These are phyloP conservation scores for Cercophora samala DNA, from an alignment of 495 filamentous ascomycete species.

Conservation along the genomic window DNA sequence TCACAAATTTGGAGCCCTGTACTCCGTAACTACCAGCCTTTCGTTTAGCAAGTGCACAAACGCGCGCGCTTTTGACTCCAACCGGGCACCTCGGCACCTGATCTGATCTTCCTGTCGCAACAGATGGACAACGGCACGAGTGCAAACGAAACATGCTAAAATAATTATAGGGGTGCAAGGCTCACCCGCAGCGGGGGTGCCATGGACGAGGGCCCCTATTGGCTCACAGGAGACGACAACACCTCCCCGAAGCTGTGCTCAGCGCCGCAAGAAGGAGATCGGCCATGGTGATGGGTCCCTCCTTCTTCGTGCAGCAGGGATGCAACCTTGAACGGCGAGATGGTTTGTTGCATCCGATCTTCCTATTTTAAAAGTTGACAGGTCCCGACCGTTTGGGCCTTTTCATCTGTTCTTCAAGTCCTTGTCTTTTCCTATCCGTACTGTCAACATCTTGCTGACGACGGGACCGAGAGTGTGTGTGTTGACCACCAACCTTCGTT, in stretches of 20 bases:
- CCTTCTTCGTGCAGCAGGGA: conserved; percentile 5
- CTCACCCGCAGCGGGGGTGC: conserved; percentile 1
- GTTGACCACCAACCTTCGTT: conserved; percentile 20
- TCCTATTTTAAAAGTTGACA: conserved; percentile 9
- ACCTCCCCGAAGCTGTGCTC: neutral
- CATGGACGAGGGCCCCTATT: neutral
- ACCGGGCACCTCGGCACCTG: neutral
- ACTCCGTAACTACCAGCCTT: neutral
- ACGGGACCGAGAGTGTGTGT: conserved; percentile 13
- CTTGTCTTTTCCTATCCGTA: conserved; percentile 5
- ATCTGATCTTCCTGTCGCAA: neutral
- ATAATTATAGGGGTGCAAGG: neutral
- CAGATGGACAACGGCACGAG: no score
- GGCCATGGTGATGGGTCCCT: conserved; percentile 5
- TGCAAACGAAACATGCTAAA: conserved; percentile 14
- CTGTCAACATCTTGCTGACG: conserved; percentile 8
- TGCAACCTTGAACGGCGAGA: conserved; percentile 8
- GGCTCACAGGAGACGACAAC: neutral
- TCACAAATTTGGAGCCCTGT: no score
- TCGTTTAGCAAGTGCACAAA: neutral
- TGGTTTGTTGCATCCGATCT: neutral
- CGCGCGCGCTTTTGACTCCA: neutral
- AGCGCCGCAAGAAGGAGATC: neutral
- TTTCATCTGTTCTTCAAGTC: conserved; percentile 9
- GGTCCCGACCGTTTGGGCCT: neutral